Evolutionary conservation across 2,329 filamentous ascomycete genomes (phyloP), one percentile per base, ranked within the genome.

Genomic region (Calonectria hawksworthii): DNA sequence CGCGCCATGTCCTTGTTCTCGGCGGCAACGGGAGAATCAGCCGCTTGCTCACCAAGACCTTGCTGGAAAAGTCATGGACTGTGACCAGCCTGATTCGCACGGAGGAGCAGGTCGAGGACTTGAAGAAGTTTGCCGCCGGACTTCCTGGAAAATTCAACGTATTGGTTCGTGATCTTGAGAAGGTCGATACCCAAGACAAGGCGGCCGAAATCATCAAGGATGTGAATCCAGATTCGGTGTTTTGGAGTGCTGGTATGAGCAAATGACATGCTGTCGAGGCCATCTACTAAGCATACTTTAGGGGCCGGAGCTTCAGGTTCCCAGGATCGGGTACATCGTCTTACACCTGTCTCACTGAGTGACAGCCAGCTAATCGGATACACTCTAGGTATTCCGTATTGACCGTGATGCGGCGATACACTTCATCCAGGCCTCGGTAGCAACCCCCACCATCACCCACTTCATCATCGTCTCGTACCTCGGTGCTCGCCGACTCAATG

Each of bases 11-110:
- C 69, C 90, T 95, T 71, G 85, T 96, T 71, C 90, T 96, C 67
- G 94, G 94, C 79, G 94, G 94, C 76, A 94, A 95, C 85, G 94
- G 94, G 84, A 94, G 94, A 84, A 86, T 96, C 67, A 90, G 93
- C 76, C 90, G 93, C 52, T 86, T 93, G 38, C 88, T 96, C 16
- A 96, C 94, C 8, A 93, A 93, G 1, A 88, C 95, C 70, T 90
- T 96, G 14, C 89, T 96, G 30, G 87, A 91, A 44, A 91, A 92
- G 77, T 90, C 90, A 56, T 95, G 93, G 92, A 90, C 90, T 74
- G 92, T 96, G 56, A 95, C 93, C 44, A 94, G 92, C 82, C 87
- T 96, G 74, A 92, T 96, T 82, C 93, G 94, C 77, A 91, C 92
- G 75, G 86, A 90, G 21, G 90, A 91, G 1, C 94, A 96, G 75